Conservation (phyloP, 768 basidiomycete genomes). For the Tremella mesenterica region DNA sequence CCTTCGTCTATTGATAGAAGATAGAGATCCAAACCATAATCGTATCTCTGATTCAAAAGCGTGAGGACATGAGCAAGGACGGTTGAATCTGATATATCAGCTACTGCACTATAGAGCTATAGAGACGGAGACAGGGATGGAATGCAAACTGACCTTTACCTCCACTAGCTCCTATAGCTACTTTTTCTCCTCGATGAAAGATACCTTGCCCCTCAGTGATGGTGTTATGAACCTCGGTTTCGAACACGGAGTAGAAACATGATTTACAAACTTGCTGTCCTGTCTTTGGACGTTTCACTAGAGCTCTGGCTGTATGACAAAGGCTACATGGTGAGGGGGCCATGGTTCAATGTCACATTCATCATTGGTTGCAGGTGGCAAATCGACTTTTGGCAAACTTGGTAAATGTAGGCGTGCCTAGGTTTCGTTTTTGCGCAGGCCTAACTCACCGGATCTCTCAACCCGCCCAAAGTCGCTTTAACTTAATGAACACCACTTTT, state of each 20-base stretch:
- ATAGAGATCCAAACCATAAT: constrained; percentile 83
- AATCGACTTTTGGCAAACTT: neutral
- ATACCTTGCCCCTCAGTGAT: constrained; percentile 65
- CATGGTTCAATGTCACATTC: constrained; percentile 50
- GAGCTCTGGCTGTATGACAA: constrained; percentile 66
- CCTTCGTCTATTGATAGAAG: constrained; percentile 97
- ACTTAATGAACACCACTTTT: neutral
- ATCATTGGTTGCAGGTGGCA: neutral
- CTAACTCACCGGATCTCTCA: neutral
- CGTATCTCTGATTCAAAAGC: constrained; percentile 81
- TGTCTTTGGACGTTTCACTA: constrained; percentile 90
- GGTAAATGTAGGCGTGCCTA: neutral
- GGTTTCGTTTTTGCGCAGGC: neutral
- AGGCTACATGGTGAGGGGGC: constrained; percentile 70
- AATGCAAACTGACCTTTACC: constrained; percentile 67
- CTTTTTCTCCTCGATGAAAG: constrained; percentile 80
- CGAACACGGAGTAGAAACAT: constrained; percentile 85
- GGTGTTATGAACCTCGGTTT: constrained; percentile 96
- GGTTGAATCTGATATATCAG: constrained; percentile 66
- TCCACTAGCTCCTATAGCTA: constrained; percentile 96
- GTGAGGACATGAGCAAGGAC: constrained; percentile 97
- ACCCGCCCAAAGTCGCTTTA: neutral
- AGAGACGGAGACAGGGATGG: too few relatives aligned
- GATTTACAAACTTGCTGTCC: constrained; percentile 94
- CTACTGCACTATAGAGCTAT: neutral